Evolutionary conservation across 2,329 filamentous ascomycete genomes (phyloP), one percentile per base, ranked within the genome.

Genomic region (Scedosporium dehoogii): DNA sequence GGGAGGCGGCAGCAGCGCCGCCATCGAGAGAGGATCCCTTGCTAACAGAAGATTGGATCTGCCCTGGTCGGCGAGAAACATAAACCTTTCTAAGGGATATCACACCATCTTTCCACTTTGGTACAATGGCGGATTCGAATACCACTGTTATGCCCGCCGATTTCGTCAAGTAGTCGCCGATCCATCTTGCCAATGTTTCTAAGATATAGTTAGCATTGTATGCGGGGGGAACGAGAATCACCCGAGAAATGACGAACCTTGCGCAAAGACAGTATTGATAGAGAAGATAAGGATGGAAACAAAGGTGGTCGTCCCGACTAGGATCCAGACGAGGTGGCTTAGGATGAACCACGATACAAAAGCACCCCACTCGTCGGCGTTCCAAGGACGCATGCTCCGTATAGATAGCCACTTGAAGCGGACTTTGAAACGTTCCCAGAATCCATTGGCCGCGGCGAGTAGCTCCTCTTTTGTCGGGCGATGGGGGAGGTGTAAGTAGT

Each of bases 321-420:
- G 82, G 68, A 99, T 85, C 94, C 94, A 99, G 10, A 96, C 84
- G 7, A 99, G 80, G 74, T 99, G 94, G 0, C 93, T 94, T 61
- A 97, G 81, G 65, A 97, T 83, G 65, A 99, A 89, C 93, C 93
- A 97, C 2, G 94, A 97, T 61, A 82, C 85, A 66, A 99, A 93
- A 3, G 94, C 94, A 56, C 92, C 90, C 80, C 96, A 97, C 76
- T 99, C 94, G 73, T 99, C 94, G 23, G 88, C 84, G 73, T 96
- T 99, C 85, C 94, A 99, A 0, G 94, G 94, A 44, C 94, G 84
- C 73, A 90, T 90, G 72, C 92, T 96, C 71, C 92, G 83, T 69
- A 99, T 99, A 2, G 94, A 96, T 69, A 94, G 88, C 94, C 94
- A 99, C 75, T 99, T 99, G 78, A 97, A 96, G 48, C 92, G 88